A percentile compares a stretch with the other conserved stretches of the same genome.
Conservation (phyloP, 2,329 filamentous ascomycete genomes). For the Sphaerulina musiva region DNA sequence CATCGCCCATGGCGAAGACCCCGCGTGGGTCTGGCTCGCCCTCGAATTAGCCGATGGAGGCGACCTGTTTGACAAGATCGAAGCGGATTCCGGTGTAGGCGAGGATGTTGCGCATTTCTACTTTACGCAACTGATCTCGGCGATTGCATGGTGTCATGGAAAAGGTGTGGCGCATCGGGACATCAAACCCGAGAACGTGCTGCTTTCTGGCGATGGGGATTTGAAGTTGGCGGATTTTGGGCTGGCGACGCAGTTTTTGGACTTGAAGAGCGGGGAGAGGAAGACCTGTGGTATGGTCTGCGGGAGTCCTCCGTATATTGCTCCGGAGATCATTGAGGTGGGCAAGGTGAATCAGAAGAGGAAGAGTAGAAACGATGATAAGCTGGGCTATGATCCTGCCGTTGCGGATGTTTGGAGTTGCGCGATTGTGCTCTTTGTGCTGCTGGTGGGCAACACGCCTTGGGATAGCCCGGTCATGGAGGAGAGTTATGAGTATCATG, state of each 20-base stretch:
- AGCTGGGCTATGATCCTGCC: constrained; percentile 65
- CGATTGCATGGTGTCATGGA: constrained; percentile 90
- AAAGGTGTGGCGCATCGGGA: constrained; percentile 86
- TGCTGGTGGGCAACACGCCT: constrained; percentile 91
- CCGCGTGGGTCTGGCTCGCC: constrained; percentile 89
- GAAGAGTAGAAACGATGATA: constrained; percentile 42
- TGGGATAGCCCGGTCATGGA: constrained; percentile 83
- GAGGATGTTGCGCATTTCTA: constrained; percentile 95
- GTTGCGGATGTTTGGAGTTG: constrained; percentile 94
- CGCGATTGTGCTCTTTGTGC: constrained; percentile 92
- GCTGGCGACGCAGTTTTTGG: constrained; percentile 86
- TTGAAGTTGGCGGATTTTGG: constrained; percentile 96
- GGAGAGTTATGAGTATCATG: constrained; percentile 82
- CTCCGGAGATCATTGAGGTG: constrained; percentile 69
- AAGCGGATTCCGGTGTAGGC: constrained; percentile 90
- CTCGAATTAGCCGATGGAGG: constrained; percentile 96
- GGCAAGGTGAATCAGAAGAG: constrained; percentile 43
- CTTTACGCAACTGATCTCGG: constrained; percentile 83
- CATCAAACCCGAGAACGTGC: constrained; percentile 78
- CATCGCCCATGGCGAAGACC: constrained; percentile 79
- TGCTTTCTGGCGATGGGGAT: constrained; percentile 75
- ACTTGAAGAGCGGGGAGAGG: constrained; percentile 62
- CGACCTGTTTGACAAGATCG: constrained; percentile 98
- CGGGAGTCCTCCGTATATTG: constrained; percentile 94
- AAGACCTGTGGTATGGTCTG: constrained; percentile 86